Evolutionary conservation across 192 early-diverging fungal genomes (phyloP).

Genomic region (Backusella australiensis): DNA sequence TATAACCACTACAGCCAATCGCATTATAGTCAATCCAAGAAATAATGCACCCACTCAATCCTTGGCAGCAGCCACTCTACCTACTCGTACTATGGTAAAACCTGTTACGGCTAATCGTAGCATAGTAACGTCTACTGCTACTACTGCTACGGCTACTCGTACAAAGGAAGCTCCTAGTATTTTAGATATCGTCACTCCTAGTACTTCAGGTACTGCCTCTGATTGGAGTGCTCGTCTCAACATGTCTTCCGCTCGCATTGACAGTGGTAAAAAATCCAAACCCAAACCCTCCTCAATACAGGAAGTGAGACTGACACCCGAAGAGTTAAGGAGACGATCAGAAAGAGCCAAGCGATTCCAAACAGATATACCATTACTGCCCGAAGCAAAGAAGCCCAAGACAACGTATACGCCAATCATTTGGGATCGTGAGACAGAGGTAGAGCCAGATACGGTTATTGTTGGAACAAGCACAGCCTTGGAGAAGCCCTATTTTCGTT

Average conservation of each 20-base stretch:
- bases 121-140: not conserved
- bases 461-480: conserved; percentile 82
- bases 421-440: conserved; percentile 53
- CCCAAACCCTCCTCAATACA: not conserved
- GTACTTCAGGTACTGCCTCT: not conserved
- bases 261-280: not conserved
- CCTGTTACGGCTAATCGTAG: not conserved
- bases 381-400: not conserved
- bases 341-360: conserved; percentile 15
- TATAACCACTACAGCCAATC: not conserved
- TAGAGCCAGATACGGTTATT: conserved; percentile 79
- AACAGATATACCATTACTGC: not conserved
- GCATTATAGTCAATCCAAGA: not conserved
- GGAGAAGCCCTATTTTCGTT: conserved; percentile 92
- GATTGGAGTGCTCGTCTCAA: not conserved
- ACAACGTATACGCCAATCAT: not conserved
- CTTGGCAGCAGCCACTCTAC: not conserved
- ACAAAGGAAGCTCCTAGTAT: not conserved
- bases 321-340: conserved; percentile 5
- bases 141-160: not conserved
- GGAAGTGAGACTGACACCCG: not conserved
- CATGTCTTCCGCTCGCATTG: not conserved
- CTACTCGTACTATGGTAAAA: not conserved
- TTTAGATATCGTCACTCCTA: not conserved
- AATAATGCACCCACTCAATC: not conserved